Conservation (phyloP, 306 rosid genomes). For the Canavalia ensiformis region DNA sequence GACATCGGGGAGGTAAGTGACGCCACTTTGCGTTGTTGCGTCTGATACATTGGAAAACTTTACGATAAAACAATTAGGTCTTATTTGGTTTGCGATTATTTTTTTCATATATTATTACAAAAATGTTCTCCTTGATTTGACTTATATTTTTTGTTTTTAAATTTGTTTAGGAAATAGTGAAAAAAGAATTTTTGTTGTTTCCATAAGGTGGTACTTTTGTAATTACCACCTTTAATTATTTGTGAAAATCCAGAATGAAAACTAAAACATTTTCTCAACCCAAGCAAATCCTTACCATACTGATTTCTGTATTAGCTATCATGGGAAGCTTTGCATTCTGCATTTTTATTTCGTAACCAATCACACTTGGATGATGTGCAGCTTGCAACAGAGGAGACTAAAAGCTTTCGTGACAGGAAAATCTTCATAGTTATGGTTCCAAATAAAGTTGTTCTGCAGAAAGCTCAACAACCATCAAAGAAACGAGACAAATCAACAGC, state of each 20-base stretch:
- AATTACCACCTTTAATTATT: neutral
- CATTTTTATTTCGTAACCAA: constrained; percentile 15
- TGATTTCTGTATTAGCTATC: neutral
- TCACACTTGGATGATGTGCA: constrained; percentile 51
- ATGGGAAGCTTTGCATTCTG: neutral
- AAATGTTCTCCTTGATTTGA: neutral
- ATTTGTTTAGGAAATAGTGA: neutral
- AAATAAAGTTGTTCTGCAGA: constrained; percentile 72
- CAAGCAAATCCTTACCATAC: neutral
- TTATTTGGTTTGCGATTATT: neutral
- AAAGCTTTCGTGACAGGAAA: constrained; percentile 76
- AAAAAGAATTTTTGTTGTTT: neutral
- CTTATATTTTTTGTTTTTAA: neutral
- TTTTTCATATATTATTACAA: neutral
- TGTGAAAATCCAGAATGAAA: neutral
- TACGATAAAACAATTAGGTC: neutral
- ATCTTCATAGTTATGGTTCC: constrained; percentile 73
- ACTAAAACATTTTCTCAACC: neutral
- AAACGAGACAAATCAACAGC: constrained; percentile 58
- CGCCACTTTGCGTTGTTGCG: neutral
- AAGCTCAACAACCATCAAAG: constrained; percentile 75
- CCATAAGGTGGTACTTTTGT: neutral
- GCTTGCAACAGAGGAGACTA: constrained; percentile 87
- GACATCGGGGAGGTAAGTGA: constrained; percentile 85
- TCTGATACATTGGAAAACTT: neutral